phyloP scores from a whole-genome alignment of 768 basidiomycete species.

The Lyophyllum semitale region DNA sequence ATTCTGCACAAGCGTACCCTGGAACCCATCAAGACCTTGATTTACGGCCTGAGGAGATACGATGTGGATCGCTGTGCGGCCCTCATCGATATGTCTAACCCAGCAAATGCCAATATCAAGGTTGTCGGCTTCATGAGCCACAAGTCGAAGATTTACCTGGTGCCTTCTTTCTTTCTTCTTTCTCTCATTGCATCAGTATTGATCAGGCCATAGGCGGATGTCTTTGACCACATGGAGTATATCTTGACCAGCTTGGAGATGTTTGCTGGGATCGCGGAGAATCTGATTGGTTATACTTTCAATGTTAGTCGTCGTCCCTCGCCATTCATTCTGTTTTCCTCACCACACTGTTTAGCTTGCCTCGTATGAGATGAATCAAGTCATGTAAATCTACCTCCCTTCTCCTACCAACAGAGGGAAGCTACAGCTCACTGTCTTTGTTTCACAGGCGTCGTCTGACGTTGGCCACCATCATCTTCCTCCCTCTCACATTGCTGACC shows the following conservation, averaged over 20 bases:
- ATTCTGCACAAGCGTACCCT: constrained; percentile 74
- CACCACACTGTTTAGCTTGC: constrained; percentile 48
- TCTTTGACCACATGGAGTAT: constrained; percentile 77
- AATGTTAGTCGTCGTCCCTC: constrained; percentile 47
- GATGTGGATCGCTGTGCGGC: constrained; percentile 70
- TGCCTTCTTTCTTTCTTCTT: constrained; percentile 24
- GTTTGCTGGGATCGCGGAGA: constrained; percentile 71
- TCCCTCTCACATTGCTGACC: constrained; percentile 70
- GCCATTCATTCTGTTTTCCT: not conserved
- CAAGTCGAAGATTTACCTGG: constrained; percentile 69
- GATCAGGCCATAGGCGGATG: constrained; percentile 57
- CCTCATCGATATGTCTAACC: constrained; percentile 47
- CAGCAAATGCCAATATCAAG: constrained; percentile 35
- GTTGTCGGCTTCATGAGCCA: constrained; percentile 67
- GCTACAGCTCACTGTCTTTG: not conserved
- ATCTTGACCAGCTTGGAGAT: constrained; percentile 71
- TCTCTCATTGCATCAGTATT: not conserved
- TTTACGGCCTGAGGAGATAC: constrained; percentile 69
- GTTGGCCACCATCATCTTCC: constrained; percentile 66
- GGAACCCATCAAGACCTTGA: constrained; percentile 67
- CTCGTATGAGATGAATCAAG: constrained; percentile 75
- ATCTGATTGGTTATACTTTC: constrained; percentile 74
- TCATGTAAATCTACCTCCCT: constrained; percentile 49
- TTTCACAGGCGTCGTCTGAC: constrained; percentile 60
- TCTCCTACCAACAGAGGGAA: not conserved